phyloP scores from a whole-genome alignment of 2,329 filamentous ascomycete genomes.

The Ceratocystis ficicola region DNA sequence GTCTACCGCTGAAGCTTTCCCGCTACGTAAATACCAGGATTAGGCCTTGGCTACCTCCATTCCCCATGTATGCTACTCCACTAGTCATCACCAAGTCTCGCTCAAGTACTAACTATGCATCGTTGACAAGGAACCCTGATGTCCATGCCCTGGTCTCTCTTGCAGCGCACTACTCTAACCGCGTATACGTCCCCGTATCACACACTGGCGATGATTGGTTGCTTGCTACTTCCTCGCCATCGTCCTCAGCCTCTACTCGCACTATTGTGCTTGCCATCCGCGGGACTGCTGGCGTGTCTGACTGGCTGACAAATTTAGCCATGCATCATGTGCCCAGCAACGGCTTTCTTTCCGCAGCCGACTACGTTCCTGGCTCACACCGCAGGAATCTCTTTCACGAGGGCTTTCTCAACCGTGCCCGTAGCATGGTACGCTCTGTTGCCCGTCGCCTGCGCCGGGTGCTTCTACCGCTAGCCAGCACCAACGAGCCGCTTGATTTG shows the following conservation, averaged over 20 bases:
- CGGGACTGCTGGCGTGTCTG: conserved; percentile 66
- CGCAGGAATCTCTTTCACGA: conserved; percentile 64
- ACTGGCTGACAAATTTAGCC: conserved; percentile 77
- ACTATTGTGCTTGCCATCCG: conserved; percentile 75
- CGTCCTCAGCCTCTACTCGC: conserved; percentile 36
- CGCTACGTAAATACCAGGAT: conserved; percentile 66
- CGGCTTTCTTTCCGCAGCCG: conserved; percentile 44
- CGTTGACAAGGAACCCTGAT: conserved; percentile 49
- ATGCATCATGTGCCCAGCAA: conserved; percentile 51
- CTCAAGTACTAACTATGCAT: background rate
- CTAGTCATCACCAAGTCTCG: background rate
- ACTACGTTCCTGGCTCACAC: background rate
- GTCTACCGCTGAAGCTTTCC: conserved; percentile 58
- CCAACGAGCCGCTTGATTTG: conserved; percentile 50
- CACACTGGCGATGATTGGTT: conserved; percentile 59
- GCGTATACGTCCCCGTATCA: conserved; percentile 64
- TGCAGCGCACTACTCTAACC: conserved; percentile 64
- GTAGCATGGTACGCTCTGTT: conserved; percentile 55
- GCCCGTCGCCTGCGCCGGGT: conserved; percentile 49
- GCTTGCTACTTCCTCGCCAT: conserved; percentile 57
- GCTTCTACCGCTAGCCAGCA: background rate
- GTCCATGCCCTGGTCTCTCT: conserved; percentile 68
- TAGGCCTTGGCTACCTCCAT: conserved; percentile 51
- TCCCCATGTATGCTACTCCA: conserved; percentile 46
- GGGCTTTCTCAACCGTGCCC: conserved; percentile 65